phyloP scores from a whole-genome alignment of 1,284 basidiomycete genomes.

The Filobasidium uniguttulatum region DNA sequence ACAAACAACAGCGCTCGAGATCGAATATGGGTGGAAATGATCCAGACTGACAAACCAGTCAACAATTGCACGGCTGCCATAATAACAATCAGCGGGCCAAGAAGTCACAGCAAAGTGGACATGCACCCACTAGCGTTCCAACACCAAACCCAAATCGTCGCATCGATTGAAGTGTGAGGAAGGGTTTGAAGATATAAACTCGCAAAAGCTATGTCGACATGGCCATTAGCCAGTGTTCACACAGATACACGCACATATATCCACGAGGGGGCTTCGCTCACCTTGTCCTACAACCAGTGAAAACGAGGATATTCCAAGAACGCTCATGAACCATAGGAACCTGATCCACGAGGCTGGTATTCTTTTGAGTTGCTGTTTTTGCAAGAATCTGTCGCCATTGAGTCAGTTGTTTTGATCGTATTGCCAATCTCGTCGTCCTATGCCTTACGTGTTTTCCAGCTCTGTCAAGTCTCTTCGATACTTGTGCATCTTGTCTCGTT shows the following conservation, averaged over 20 bases:
- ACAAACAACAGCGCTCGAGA: conserved; percentile 43
- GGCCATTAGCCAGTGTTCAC: neutral
- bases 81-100: neutral
- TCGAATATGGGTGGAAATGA: conserved; percentile 42
- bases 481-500: conserved; percentile 33
- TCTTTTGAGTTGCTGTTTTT: conserved; percentile 36
- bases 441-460: conserved; percentile 24
- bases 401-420: neutral
- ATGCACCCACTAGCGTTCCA: conserved; percentile 39
- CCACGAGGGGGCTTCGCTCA: conserved; percentile 3
- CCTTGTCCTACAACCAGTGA: conserved; percentile 46
- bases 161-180: conserved; percentile 44
- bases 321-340: conserved; percentile 46
- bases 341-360: conserved; percentile 44
- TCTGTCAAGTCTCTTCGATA: conserved; percentile 27
- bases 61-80: conserved; percentile 38
- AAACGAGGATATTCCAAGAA: conserved; percentile 42
- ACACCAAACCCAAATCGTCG: conserved; percentile 44
- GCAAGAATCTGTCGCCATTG: conserved; percentile 32
- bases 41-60: conserved; percentile 39
- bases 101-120: neutral
- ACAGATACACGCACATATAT: neutral
- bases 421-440: neutral
- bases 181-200: conserved; percentile 43
- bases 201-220: conserved; percentile 36